These are phyloP conservation scores for Trichocomaceae sp. DNA, from an alignment of 2,329 filamentous ascomycete species.

Conservation along the genomic window DNA sequence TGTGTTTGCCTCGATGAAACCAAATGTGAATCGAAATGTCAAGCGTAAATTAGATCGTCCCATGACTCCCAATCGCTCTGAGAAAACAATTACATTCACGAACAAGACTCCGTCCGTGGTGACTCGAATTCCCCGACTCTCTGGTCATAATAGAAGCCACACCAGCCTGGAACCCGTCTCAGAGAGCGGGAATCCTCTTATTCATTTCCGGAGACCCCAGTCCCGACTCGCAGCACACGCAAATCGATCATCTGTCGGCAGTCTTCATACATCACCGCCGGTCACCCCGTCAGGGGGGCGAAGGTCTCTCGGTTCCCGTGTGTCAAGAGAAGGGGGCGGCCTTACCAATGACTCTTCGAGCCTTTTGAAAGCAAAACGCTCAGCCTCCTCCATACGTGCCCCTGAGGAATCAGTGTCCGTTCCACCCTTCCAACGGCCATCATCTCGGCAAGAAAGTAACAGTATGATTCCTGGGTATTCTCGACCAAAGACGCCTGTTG, in stretches of 20 bases:
- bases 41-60: conserved; percentile 67
- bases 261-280: conserved; percentile 43
- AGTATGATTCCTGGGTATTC: conserved; percentile 25
- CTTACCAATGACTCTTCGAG: conserved; percentile 45
- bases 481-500: conserved; percentile 66
- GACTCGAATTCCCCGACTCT: conserved; percentile 74
- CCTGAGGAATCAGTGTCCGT: conserved; percentile 27
- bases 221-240: conserved; percentile 62
- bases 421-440: conserved; percentile 31
- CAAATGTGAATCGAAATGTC: conserved; percentile 84
- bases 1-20: conserved; percentile 70
- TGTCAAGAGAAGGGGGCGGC: conserved; percentile 26
- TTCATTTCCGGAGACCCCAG: conserved; percentile 56
- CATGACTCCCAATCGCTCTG: conserved; percentile 62
- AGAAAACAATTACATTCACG: conserved; percentile 85
- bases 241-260: conserved; percentile 61
- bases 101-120: conserved; percentile 56
- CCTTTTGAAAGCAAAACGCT: conserved; percentile 54
- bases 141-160: conserved; percentile 62
- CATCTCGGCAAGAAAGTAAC: conserved; percentile 33
- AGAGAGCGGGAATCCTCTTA: conserved; percentile 71
- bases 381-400: conserved; percentile 52
- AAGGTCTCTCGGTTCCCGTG: conserved; percentile 47
- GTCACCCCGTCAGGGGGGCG: conserved; percentile 54
- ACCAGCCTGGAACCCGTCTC: conserved; percentile 84